These are phyloP conservation scores for Aspergillus sojae DNA, from an alignment of 2,329 filamentous ascomycete genomes.

Conservation along the genomic window DNA sequence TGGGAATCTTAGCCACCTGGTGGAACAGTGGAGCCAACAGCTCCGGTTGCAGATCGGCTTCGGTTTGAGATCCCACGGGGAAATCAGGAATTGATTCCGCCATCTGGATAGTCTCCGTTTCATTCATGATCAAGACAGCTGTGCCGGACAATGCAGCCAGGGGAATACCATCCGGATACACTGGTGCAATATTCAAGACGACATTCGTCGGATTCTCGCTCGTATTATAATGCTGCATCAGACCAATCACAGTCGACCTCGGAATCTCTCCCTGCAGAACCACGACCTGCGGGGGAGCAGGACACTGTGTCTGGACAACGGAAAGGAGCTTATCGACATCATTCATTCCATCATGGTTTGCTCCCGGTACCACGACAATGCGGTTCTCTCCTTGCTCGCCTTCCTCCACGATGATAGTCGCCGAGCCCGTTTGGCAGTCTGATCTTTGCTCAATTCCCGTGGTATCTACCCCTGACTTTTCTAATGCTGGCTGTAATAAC, in stretches of 20 bases:
- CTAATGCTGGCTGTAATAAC: slow-evolving; percentile 61
- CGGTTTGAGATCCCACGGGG: neutral
- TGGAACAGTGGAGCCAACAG: slow-evolving; percentile 66
- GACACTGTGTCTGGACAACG: slow-evolving; percentile 28
- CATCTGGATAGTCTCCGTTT: slow-evolving; percentile 80
- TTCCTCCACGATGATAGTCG: slow-evolving; percentile 75
- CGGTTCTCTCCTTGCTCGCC: slow-evolving; percentile 71
- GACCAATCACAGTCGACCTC: slow-evolving; percentile 65
- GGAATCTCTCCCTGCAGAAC: slow-evolving; percentile 79
- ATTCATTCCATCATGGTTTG: slow-evolving; percentile 59
- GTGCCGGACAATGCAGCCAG: slow-evolving; percentile 66
- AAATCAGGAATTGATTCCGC: slow-evolving; percentile 50
- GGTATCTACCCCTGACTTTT: slow-evolving; percentile 64
- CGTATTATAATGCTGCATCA: slow-evolving; percentile 46
- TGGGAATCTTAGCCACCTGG: slow-evolving; percentile 64
- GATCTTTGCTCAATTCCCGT: slow-evolving; percentile 53
- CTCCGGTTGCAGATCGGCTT: slow-evolving; percentile 49
- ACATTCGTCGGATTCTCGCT: slow-evolving; percentile 52
- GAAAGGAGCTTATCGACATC: slow-evolving; percentile 41
- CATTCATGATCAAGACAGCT: slow-evolving; percentile 82
- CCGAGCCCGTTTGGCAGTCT: slow-evolving; percentile 65
- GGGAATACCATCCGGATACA: slow-evolving; percentile 72
- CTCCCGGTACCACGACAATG: slow-evolving; percentile 72
- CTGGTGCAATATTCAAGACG: slow-evolving; percentile 85
- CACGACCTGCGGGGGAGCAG: slow-evolving; percentile 61